A percentile compares a stretch with the other conserved stretches of the same genome.
Conservation (phyloP, 345 rosid species). For the Odontarrhena argentea region DNA sequence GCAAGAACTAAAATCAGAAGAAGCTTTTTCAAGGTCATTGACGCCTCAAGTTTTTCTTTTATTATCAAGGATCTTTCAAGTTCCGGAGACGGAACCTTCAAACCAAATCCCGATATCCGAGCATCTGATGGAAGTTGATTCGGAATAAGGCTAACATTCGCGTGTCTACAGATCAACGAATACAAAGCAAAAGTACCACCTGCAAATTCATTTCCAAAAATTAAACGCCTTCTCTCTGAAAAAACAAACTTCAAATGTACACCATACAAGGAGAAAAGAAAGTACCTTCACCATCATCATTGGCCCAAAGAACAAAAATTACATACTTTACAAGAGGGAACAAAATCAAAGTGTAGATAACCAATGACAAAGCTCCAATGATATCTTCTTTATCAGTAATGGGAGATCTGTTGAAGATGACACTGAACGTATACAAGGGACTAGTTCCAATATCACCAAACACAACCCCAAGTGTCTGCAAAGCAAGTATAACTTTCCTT, state of each 20-base stretch:
- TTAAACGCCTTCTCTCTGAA: not conserved
- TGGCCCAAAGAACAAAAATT: slow-evolving; percentile 93
- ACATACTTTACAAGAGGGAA: slow-evolving; percentile 90
- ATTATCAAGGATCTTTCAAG: slow-evolving; percentile 92
- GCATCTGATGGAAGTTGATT: slow-evolving; percentile 97
- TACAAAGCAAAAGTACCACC: slow-evolving; percentile 99
- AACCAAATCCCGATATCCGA: slow-evolving; percentile 91
- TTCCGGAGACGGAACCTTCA: slow-evolving; percentile 94
- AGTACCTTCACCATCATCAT: slow-evolving; percentile 98
- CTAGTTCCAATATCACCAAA: slow-evolving; percentile 99
- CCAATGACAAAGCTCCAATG: slow-evolving; percentile 91
- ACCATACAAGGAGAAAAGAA: slow-evolving; percentile 7
- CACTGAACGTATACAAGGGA: slow-evolving; percentile 90
- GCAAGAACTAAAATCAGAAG: slow-evolving; percentile 88
- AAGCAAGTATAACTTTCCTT: slow-evolving; percentile 70
- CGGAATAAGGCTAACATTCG: slow-evolving; percentile 97
- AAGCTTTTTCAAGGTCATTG: slow-evolving; percentile 74
- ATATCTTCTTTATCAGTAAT: slow-evolving; percentile 79
- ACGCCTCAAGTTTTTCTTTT: slow-evolving; percentile 87
- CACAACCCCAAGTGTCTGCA: slow-evolving; percentile 93
- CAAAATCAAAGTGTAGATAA: slow-evolving; percentile 82
- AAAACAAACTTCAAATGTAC: not conserved
- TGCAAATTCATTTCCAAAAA: slow-evolving; percentile 41
- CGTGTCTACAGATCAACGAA: slow-evolving; percentile 90
- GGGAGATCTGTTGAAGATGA: slow-evolving; percentile 87